A percentile compares a stretch with the other conserved stretches of the same genome.
phyloP scores from a whole-genome alignment of 305 asterid genomes.

The Rubia balearica region DNA sequence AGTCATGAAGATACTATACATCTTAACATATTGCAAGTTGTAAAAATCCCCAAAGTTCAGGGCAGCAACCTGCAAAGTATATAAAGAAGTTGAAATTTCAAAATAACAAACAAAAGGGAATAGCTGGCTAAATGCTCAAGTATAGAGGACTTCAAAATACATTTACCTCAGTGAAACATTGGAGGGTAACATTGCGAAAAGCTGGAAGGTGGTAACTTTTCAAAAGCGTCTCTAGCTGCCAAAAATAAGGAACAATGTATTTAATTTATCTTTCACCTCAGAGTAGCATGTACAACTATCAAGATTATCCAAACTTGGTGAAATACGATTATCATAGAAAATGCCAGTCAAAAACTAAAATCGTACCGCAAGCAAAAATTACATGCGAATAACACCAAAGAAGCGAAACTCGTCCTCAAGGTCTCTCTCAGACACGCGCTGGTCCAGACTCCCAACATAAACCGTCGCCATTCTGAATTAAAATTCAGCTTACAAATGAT shows the following conservation, averaged over 20 bases:
- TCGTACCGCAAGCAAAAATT: neutral
- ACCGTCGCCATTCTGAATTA: constrained; percentile 33
- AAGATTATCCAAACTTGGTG: neutral
- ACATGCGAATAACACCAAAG: constrained; percentile 46
- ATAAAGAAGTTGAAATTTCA: neutral
- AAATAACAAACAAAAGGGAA: neutral
- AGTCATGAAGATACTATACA: constrained; percentile 71
- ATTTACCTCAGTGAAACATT: constrained; percentile 84
- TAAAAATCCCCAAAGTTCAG: constrained; percentile 89
- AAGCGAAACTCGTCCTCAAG: constrained; percentile 51
- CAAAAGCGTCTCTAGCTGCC: constrained; percentile 84
- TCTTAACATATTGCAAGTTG: constrained; percentile 63
- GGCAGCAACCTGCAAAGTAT: constrained; percentile 74
- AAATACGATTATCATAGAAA: neutral
- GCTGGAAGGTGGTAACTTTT: constrained; percentile 69
- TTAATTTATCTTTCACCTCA: neutral
- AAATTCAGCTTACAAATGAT: neutral
- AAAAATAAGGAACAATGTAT: constrained; percentile 13
- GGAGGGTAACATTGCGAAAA: constrained; percentile 87
- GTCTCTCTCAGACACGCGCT: constrained; percentile 42
- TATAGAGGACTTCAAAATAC: constrained; percentile 8
- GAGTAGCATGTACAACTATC: neutral
- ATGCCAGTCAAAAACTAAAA: neutral
- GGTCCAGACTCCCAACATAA: constrained; percentile 50
- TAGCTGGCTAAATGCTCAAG: neutral